Percentiles rank a stretch among this genome's conserved stretches.
phyloP scores from a whole-genome alignment of 805 yeast genomes.

The Metschnikowia kofuensis region DNA sequence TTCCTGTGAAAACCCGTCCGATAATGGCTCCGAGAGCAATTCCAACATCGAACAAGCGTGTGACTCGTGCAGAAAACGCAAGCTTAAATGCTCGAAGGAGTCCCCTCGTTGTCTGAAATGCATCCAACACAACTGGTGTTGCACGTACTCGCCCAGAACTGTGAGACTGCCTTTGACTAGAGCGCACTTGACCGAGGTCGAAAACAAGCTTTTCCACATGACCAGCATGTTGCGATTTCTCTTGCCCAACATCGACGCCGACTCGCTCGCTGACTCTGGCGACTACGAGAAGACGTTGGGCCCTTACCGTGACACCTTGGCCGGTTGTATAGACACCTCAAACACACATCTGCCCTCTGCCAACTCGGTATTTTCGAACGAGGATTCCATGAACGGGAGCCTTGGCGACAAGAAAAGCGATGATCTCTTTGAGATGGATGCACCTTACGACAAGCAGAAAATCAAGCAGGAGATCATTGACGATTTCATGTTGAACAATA shows the following conservation, averaged over 20 bases:
- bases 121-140: slow-evolving; percentile 65
- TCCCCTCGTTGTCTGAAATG: slow-evolving; percentile 77
- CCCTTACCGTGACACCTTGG: slow-evolving; percentile 12
- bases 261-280: slow-evolving; percentile 18
- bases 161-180: slow-evolving; percentile 80
- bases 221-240: slow-evolving; percentile 31
- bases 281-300: slow-evolving; percentile 16
- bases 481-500: slow-evolving; percentile 37
- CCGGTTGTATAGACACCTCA: slow-evolving; percentile 1
- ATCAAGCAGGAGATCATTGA: slow-evolving; percentile 41
- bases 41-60: slow-evolving; percentile 57
- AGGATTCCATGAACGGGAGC: slow-evolving; percentile 15
- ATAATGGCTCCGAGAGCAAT: background rate
- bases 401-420: slow-evolving; percentile 15
- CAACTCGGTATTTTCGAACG: slow-evolving; percentile 26
- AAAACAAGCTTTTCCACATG: slow-evolving; percentile 38
- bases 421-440: slow-evolving; percentile 4
- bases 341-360: slow-evolving; percentile 25
- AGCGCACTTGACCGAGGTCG: slow-evolving; percentile 75
- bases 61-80: slow-evolving; percentile 79
- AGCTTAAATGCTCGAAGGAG: slow-evolving; percentile 77
- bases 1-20: background rate
- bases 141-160: slow-evolving; percentile 74
- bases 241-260: slow-evolving; percentile 27
- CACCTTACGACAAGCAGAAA: slow-evolving; percentile 18